These are phyloP conservation scores for Hordeum marinum DNA, from an alignment of 176 grass and related monocot genomes.

Conservation along the genomic window DNA sequence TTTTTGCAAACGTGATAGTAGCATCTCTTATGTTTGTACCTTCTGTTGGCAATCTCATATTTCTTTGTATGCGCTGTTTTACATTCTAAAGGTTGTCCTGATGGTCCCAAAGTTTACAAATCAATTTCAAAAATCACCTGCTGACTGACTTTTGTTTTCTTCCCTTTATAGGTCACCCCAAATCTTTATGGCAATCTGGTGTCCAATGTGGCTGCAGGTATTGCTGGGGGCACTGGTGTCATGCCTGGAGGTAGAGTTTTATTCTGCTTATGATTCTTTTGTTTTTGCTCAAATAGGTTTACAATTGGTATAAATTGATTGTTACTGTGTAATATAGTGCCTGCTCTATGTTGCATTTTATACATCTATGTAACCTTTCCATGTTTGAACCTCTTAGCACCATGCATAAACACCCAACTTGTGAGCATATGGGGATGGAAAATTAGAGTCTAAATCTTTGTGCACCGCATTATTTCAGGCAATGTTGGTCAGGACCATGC, in stretches of 20 bases:
- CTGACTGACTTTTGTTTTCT: conserved; percentile 15
- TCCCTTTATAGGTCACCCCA: conserved; percentile 72
- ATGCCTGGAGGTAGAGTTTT: conserved; percentile 83
- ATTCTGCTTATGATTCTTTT: not conserved
- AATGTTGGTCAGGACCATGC: conserved; percentile 84
- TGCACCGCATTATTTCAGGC: conserved; percentile 39
- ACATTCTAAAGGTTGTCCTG: not conserved
- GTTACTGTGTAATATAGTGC: not conserved
- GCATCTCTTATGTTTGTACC: not conserved
- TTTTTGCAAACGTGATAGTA: not conserved
- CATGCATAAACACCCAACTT: not conserved
- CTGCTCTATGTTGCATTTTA: not conserved
- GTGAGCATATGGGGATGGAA: not conserved
- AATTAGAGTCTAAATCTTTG: not conserved
- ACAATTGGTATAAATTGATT: not conserved
- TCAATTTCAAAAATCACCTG: not conserved
- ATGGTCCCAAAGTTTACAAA: not conserved
- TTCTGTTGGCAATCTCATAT: not conserved
- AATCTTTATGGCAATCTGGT: conserved; percentile 99
- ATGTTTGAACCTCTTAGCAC: not conserved
- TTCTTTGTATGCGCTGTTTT: not conserved
- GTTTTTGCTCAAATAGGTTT: not conserved
- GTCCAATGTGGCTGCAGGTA: conserved; percentile 83
- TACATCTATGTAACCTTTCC: not conserved
- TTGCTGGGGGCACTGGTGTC: conserved; percentile 90